These are phyloP conservation scores for Ochromonas danica DNA, from an alignment of 108 stramenopile genomes.

Conservation along the genomic window DNA sequence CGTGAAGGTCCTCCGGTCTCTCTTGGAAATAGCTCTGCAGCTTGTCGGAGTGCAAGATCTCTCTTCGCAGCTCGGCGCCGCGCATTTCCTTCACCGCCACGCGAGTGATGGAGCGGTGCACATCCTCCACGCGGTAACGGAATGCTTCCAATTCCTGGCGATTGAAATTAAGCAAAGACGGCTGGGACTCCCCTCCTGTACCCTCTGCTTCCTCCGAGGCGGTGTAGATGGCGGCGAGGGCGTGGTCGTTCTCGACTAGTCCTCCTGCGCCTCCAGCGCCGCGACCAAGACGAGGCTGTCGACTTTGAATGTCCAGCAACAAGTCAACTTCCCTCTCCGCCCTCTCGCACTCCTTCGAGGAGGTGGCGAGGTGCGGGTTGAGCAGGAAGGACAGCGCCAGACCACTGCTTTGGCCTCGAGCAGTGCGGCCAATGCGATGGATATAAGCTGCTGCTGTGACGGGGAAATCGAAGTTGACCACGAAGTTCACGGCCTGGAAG, in stretches of 20 bases:
- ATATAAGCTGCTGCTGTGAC: constrained; percentile 78
- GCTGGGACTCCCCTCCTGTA: constrained; percentile 59
- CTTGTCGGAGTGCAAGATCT: constrained; percentile 87
- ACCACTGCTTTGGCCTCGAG: constrained; percentile 88
- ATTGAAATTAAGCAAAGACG: constrained; percentile 89
- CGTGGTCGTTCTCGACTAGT: constrained; percentile 37
- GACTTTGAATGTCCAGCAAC: constrained; percentile 62
- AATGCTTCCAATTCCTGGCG: constrained; percentile 88
- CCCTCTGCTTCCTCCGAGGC: constrained; percentile 30
- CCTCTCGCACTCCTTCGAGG: neutral
- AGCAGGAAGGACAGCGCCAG: constrained; percentile 82
- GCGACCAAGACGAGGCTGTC: constrained; percentile 70
- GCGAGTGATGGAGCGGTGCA: constrained; percentile 77
- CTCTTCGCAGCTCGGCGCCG: constrained; percentile 82
- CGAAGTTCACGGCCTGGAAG: constrained; percentile 81
- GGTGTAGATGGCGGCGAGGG: constrained; percentile 34
- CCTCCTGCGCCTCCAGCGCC: no score
- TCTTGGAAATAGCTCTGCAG: constrained; percentile 88
- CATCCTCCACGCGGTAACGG: constrained; percentile 94
- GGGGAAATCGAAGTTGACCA: constrained; percentile 96
- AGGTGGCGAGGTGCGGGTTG: constrained; percentile 29
- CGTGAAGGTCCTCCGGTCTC: constrained; percentile 76
- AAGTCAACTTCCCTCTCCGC: neutral
- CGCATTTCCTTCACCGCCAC: constrained; percentile 80
- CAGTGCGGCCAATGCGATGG: constrained; percentile 96